Evolutionary conservation across 108 stramenopile genomes (phyloP).

Genomic region (Craspedostauros australis): DNA sequence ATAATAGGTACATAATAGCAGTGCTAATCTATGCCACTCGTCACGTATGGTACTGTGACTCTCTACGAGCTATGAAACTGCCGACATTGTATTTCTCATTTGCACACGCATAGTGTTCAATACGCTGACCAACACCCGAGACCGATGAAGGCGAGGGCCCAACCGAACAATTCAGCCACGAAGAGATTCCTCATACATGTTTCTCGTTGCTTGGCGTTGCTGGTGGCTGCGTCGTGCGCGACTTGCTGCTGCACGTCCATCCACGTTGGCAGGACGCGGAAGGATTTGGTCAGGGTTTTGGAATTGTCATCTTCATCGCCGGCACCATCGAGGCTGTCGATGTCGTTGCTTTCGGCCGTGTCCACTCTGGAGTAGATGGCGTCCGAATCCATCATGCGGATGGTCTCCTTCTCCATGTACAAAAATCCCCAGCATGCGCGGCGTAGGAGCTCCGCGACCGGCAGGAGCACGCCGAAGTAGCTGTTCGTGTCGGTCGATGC

Average conservation of each 20-base stretch:
- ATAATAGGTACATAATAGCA: too few species aligned
- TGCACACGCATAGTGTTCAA: too few species aligned
- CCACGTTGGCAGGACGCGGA: conserved; percentile 41
- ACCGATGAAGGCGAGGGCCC: conserved; percentile 52
- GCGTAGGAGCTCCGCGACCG: conserved; percentile 63
- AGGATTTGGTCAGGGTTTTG: conserved; percentile 13
- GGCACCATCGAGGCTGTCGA: conserved; percentile 16
- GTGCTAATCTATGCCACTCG: too few species aligned
- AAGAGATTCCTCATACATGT: conserved; percentile 31
- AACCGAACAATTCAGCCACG: conserved; percentile 39
- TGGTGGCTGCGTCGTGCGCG: conserved; percentile 32
- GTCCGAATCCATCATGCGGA: conserved; percentile 54
- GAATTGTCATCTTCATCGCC: conserved; percentile 27
- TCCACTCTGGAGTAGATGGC: conserved; percentile 33
- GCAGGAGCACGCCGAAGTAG: conserved; percentile 68
- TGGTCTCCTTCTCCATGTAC: conserved; percentile 73
- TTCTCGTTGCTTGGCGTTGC: conserved; percentile 13
- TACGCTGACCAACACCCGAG: conserved; percentile 38
- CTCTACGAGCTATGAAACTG: too few species aligned
- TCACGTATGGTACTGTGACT: too few species aligned
- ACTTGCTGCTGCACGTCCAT: conserved; percentile 41
- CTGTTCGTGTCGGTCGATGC: conserved; percentile 56
- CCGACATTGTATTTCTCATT: neutral
- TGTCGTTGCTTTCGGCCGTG: conserved; percentile 9
- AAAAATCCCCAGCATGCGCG: conserved; percentile 78